phyloP scores from a whole-genome alignment of 352 stramenopile species.

The Thalassiosira ordinaria region DNA sequence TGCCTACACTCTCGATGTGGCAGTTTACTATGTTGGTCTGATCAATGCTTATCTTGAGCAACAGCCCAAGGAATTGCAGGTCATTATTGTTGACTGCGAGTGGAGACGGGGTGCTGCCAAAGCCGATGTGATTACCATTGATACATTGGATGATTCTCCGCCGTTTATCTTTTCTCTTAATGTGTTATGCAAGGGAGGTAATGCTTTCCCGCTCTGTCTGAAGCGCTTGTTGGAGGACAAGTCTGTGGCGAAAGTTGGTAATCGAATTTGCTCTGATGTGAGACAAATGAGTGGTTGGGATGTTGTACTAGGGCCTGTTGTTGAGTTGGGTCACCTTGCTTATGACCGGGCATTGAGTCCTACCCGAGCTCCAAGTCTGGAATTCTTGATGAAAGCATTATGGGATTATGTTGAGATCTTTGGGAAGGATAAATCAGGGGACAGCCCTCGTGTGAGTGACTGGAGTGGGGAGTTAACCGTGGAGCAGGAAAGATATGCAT shows the following conservation, averaged over 20 bases:
- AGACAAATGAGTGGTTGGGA: background rate
- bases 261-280: conserved; percentile 7
- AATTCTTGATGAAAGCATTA: background rate
- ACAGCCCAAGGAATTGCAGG: background rate
- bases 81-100: conserved; percentile 8
- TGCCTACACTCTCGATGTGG: background rate
- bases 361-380: background rate
- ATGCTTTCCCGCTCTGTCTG: background rate
- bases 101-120: background rate
- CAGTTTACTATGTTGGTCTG: background rate
- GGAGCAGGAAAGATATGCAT: conserved; percentile 5
- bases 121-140: background rate
- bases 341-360: background rate
- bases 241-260: conserved; percentile 16
- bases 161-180: conserved; percentile 5
- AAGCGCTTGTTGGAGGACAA: conserved; percentile 13
- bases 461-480: background rate
- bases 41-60: background rate
- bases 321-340: conserved; percentile 26
- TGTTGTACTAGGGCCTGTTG: background rate
- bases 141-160: background rate
- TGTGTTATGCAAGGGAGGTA: background rate
- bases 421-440: conserved; percentile 24
- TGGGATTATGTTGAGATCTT: conserved; percentile 9
- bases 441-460: background rate